Evolutionary conservation across 2,329 filamentous ascomycete species (phyloP).

Genomic region (Neurospora crassa): DNA sequence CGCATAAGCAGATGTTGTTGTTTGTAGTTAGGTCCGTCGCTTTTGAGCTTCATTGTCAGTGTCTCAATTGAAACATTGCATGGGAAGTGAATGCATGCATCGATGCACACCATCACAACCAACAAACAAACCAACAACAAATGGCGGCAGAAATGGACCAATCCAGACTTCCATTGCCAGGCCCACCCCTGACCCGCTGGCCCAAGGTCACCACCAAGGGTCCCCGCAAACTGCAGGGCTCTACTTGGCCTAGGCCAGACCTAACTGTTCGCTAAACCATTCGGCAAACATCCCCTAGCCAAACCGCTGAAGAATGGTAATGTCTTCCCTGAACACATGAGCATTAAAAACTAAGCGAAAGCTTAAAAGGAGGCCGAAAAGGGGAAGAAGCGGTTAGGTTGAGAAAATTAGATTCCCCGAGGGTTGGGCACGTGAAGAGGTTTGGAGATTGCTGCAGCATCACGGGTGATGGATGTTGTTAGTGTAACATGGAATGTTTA

Average conservation of each 20-base stretch:
- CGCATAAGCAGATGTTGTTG: neutral
- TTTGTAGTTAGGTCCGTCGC: no score
- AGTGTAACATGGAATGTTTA: no score
- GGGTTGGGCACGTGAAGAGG: neutral
- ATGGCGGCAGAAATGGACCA: neutral
- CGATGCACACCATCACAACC: neutral
- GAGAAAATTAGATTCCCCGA: neutral
- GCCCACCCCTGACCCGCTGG: no score
- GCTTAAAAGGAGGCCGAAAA: neutral
- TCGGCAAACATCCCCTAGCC: neutral
- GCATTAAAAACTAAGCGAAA: no score
- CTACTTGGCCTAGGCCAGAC: neutral
- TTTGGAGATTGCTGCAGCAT: neutral
- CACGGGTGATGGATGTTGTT: neutral
- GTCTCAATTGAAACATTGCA: no score
- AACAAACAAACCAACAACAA: neutral
- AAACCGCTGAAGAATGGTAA: neutral
- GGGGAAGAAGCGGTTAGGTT: neutral
- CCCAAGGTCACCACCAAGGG: neutral
- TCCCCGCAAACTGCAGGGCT: neutral
- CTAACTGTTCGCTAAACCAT: neutral
- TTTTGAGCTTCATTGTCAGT: no score
- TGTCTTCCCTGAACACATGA: neutral
- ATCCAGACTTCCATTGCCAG: neutral
- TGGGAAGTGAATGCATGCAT: neutral